Evolutionary conservation across 2,329 filamentous ascomycete genomes (phyloP).

Genomic region (Trichoderma sp.): DNA sequence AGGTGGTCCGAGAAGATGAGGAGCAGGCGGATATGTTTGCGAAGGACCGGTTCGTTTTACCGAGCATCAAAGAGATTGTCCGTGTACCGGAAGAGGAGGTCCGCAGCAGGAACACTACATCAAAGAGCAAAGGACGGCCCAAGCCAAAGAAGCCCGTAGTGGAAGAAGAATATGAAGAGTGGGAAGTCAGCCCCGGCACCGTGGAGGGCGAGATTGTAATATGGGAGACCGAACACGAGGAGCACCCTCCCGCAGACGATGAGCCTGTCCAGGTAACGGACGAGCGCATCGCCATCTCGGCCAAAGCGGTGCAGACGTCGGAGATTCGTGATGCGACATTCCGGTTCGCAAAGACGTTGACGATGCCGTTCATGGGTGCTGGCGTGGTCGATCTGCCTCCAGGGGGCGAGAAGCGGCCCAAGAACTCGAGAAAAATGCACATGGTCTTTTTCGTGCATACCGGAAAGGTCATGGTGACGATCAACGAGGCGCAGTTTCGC

Average conservation of each 20-base stretch:
- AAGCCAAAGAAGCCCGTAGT: slow-evolving; percentile 44
- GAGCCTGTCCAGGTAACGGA: slow-evolving; percentile 59
- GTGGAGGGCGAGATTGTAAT: slow-evolving; percentile 65
- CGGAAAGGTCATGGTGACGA: slow-evolving; percentile 79
- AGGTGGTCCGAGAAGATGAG: slow-evolving; percentile 68
- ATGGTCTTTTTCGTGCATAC: slow-evolving; percentile 92
- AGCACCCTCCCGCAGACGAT: slow-evolving; percentile 56
- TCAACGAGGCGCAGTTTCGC: slow-evolving; percentile 76
- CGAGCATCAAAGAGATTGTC: slow-evolving; percentile 76
- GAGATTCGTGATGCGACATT: slow-evolving; percentile 72
- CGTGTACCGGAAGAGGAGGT: slow-evolving; percentile 65
- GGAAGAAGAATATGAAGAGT: slow-evolving; percentile 65
- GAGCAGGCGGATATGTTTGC: slow-evolving; percentile 54
- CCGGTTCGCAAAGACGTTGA: slow-evolving; percentile 85
- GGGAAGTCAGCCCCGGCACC: slow-evolving; percentile 70
- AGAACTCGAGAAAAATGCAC: slow-evolving; percentile 95
- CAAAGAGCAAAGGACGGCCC: slow-evolving; percentile 36
- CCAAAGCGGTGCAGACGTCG: slow-evolving; percentile 58
- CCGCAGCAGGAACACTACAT: slow-evolving; percentile 32
- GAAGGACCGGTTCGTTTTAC: slow-evolving; percentile 57
- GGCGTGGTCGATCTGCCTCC: slow-evolving; percentile 89
- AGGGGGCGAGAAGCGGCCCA: slow-evolving; percentile 80
- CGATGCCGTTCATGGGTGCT: slow-evolving; percentile 81
- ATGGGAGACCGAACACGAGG: slow-evolving; percentile 64
- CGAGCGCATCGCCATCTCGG: slow-evolving; percentile 61